Base-by-base conservation (phyloP, 2,329 filamentous ascomycete species). In the Colletotrichum aenigma region DNA sequence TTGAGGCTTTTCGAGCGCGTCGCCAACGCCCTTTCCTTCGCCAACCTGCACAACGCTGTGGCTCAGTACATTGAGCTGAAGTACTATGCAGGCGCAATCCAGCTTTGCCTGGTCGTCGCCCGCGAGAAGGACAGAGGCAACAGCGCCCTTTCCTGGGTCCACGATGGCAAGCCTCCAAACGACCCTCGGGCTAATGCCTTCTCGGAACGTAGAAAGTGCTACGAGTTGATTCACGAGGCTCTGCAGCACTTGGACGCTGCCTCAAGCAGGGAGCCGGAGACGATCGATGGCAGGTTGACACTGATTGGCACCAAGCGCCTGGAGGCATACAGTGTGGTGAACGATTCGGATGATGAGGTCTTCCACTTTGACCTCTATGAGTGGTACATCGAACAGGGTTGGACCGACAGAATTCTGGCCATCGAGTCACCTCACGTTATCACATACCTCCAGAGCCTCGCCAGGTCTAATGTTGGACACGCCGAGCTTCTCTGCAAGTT, bases 341-440 rank as follows among this genome's bases (percentile, higher is more conserved):
- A 97, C 81, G 91, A 91, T 74, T 98, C 96, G 0, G 91, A 93
- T 16, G 97, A 99, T 79, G 95, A 98, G 81, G 94, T 98, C 6
- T 99, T 99, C 87, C 94, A 98, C 83, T 97, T 95, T 76, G 95
- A 95, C 80, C 89, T 99, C n/a, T 99, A 98, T 83, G 96, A 98
- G 81, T 99, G 97, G 96, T 99, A 99, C 84, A 93, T 98, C 78
- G 86, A 90, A 70, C 93, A 96, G 82, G 94, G 94, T 21, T 96
- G 95, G 92, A 94, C 92, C 12, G 95, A 98, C 77, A 93, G 96
- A 16, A 90, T 99, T 32, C 91, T 99, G 38, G 92, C 94, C 43
- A 95, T 97, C 67, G 91, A 96, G 73, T 98, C 96, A 7, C 91
- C 93, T 0, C 96, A 96, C 80, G 95, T 98, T 30, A 91, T 97